Evolutionary conservation across 1,139 yeast species (phyloP).

Genomic region (Kurtzmaniella quercitrusa): DNA sequence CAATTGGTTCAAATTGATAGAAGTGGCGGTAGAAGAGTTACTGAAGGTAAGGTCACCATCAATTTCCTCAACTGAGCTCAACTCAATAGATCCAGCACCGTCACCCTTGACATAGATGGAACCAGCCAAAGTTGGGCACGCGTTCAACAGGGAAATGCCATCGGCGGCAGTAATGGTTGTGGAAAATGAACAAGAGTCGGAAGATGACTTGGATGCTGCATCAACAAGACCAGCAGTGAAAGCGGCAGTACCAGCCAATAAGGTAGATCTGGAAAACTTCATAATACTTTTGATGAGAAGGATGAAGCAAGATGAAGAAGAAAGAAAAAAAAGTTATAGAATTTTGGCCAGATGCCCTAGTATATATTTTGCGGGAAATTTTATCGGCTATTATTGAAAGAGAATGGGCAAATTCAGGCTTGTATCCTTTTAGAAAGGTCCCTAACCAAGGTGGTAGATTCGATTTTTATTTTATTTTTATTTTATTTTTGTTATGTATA

Average conservation of each 20-base stretch:
- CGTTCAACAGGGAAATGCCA: conserved; percentile 29
- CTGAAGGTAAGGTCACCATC: conserved; percentile 31
- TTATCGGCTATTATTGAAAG: neutral
- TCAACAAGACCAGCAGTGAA: conserved; percentile 15
- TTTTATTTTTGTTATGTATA: too few species aligned
- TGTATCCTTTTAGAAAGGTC: too few species aligned
- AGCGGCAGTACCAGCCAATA: conserved; percentile 12
- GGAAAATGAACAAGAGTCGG: conserved; percentile 33
- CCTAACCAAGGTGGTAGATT: too few species aligned
- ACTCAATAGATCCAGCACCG: conserved; percentile 30
- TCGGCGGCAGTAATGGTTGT: conserved; percentile 39
- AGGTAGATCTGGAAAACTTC: conserved; percentile 15
- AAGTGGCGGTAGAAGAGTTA: conserved; percentile 41
- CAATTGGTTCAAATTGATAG: conserved; percentile 30
- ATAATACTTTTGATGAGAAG: conserved; percentile 7
- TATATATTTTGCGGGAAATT: neutral
- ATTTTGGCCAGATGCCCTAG: neutral
- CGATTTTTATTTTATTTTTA: too few species aligned
- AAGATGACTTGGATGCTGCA: conserved; percentile 13
- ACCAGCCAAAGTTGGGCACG: conserved; percentile 43
- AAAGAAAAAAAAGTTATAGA: neutral
- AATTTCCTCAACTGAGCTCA: conserved; percentile 31
- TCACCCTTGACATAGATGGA: conserved; percentile 38
- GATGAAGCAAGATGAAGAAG: neutral
- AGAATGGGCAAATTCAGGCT: too few species aligned